Percentiles rank a stretch among this genome's conserved stretches.
These are phyloP conservation scores for Metarhizium humberi DNA, from an alignment of 2,329 filamentous ascomycete genomes.

Conservation along the genomic window DNA sequence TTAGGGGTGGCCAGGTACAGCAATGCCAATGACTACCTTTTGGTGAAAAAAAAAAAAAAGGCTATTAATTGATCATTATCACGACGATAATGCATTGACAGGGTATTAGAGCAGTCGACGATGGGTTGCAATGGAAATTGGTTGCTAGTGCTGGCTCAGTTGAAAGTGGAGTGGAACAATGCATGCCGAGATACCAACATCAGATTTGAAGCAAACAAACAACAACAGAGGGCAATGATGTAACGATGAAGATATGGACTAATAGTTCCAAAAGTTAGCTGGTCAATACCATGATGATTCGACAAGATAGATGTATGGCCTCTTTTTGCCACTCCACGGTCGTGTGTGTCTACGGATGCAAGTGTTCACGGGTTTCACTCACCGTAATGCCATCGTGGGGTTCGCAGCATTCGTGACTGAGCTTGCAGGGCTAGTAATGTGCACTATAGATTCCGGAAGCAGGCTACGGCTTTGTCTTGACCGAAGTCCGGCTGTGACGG, in stretches of 20 bases:
- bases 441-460: background rate
- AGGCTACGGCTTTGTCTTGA: background rate
- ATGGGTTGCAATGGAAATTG: background rate
- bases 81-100: background rate
- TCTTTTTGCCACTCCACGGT: too few relatives aligned
- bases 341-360: background rate
- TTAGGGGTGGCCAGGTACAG: conserved; percentile 17
- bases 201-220: background rate
- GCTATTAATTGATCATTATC: background rate
- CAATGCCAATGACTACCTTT: conserved; percentile 2
- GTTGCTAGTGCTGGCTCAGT: background rate
- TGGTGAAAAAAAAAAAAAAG: background rate
- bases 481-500: background rate
- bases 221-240: background rate
- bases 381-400: background rate
- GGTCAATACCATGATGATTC: background rate
- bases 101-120: background rate
- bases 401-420: background rate
- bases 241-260: background rate
- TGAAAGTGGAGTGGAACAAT: conserved; percentile 2
- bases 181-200: conserved; percentile 8
- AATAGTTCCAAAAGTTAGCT: background rate
- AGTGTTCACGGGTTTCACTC: background rate
- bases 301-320: background rate
- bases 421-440: background rate